Evolutionary conservation across 352 stramenopile species (phyloP).

Genomic region (Paralagenidium karlingii): DNA sequence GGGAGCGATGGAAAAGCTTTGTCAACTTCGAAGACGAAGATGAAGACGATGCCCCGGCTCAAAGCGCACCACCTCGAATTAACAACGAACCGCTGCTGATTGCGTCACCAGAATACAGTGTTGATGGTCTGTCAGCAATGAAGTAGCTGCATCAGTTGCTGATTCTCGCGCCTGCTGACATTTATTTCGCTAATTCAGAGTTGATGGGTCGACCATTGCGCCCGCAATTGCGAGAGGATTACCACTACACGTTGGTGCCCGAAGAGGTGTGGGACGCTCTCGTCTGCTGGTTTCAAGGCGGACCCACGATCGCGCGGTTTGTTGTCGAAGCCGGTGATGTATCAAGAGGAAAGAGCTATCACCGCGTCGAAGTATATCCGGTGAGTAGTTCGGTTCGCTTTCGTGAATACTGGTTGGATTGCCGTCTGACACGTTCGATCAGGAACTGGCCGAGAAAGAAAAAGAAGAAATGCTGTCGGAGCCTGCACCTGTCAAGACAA

Average conservation of each 20-base stretch:
- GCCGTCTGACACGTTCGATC: not conserved
- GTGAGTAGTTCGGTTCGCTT: constrained; percentile 8
- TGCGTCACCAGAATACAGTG: not conserved
- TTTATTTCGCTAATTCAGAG: constrained; percentile 7
- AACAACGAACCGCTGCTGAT: constrained; percentile 35
- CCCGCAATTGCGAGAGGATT: constrained; percentile 53
- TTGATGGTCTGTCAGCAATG: not conserved
- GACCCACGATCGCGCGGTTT: constrained; percentile 59
- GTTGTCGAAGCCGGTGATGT: constrained; percentile 50
- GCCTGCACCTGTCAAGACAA: constrained; percentile 6
- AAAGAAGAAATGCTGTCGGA: constrained; percentile 5
- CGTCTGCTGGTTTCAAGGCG: constrained; percentile 48
- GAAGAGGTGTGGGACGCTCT: constrained; percentile 71
- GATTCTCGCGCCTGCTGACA: not conserved
- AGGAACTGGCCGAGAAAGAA: constrained; percentile 3
- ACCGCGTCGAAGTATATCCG: constrained; percentile 67
- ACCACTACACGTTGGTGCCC: constrained; percentile 61
- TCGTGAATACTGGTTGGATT: constrained; percentile 1
- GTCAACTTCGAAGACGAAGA: constrained; percentile 34
- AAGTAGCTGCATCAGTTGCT: not conserved
- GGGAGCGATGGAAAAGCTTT: constrained; percentile 65
- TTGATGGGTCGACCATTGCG: constrained; percentile 52
- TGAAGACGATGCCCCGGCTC: not conserved
- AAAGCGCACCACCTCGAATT: constrained; percentile 23
- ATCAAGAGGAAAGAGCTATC: constrained; percentile 1